Evolutionary conservation across 805 yeast genomes (phyloP), one percentile per base, ranked within the genome.

Genomic region (Zygosaccharomyces gambellarensis): DNA sequence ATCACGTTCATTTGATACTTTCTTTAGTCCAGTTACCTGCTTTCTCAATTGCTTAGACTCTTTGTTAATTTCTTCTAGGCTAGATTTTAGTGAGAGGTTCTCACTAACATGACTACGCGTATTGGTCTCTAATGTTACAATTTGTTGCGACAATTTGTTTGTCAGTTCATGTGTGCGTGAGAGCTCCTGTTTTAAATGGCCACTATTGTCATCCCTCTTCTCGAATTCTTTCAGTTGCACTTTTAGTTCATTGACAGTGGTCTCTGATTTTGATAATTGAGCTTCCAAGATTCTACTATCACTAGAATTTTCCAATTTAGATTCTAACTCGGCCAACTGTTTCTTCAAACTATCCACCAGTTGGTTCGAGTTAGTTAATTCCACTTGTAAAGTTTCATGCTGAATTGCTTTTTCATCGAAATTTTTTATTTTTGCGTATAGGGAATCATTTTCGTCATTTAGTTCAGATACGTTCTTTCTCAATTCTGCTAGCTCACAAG

Each of bases 401-500:
- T 85, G 88, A 39, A 85, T 67, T 10, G 30, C 27, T 8, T 10
- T 46, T 57, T 47, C 43, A 46, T 57, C 60, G 49, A 65, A 27
- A 38, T 55, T 53, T 47, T 59, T 57, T 59, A 70, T 55, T 63
- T 75, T 71, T 52, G 70, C 63, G 58, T 76, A 79, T 47, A 84
- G 69, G 21, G 72, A 71, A 54, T 82, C 86, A 64, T 85, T 85
- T 60, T 83, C 90, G 57, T 83, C 85, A 61, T 85, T 85, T 52
- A 85, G 68, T 43, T 79, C 83, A 29, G 74, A 75, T 42, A 84
- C 78, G 42, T 79, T 75, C 3, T 63, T 64, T 56, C 75, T 80
- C 49, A 83, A 67, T 14, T 75, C 80, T 27, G 66, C 67, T 6
- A 80, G 56, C 49, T 82, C 82, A 28, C 62, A 57, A 11, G 66